Base-by-base conservation (phyloP, 2,329 filamentous ascomycete genomes). In the Juglanconis juglandina region DNA sequence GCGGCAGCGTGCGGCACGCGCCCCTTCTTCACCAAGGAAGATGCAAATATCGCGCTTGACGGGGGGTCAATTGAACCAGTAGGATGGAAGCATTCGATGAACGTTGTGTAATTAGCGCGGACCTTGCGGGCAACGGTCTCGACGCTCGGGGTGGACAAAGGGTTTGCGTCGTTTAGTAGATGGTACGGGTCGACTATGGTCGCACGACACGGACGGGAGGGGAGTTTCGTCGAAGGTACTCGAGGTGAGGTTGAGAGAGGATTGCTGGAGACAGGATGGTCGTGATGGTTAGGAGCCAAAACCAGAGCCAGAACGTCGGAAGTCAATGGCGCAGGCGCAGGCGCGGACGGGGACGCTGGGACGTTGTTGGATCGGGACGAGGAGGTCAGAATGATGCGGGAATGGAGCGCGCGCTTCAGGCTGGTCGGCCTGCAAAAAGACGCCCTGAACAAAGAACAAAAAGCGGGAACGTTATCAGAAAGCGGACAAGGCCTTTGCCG, bases 381-480 rank as follows among this genome's bases (percentile, higher is more conserved):
- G 24, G 24, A 24, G 24, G 24, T 24, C 24, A 24, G 24, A 24
- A 24, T 24, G 24, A 24, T 24, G 24, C 24, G 24, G 39, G 41
- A 46, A 30, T 51, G 4, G 55, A 58, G 24, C 24, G 24, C 35
- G 48, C 48, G 55, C 37, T 47, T 30, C 24, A 17, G 55, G 53
- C 54, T 53, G 55, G 58, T 63, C 61, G 58, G 55, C 61, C 58
- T 61, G 61, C 61, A 24, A 24, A 44, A 54, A 50, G 47, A 41
- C 53, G 53, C 58, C 60, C 57, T 60, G 56, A 48, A 48, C 61
- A 63, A 61, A 63, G 61, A 63, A 51, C 44, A 54, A 63, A 63
- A 63, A 63, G 58, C 61, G 61, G 61, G 61, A 48, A 63, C 61
- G 61, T 63, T 63, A 61, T 63, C 61, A 63, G 54, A 61, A 61